phyloP scores from a whole-genome alignment of 768 basidiomycete genomes.

The Boletus vermiculosoides region DNA sequence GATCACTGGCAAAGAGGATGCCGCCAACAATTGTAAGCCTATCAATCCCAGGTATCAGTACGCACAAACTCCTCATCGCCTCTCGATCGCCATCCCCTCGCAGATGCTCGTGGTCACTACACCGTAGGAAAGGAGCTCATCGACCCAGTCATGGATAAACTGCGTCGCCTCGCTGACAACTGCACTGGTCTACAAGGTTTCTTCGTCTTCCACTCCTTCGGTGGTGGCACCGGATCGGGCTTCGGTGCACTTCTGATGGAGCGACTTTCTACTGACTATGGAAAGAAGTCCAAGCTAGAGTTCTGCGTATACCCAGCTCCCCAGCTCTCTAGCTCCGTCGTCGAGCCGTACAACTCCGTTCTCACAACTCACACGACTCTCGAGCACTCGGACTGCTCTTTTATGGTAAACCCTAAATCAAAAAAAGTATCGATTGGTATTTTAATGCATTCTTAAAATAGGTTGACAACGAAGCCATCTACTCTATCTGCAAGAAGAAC shows the following conservation, averaged over 20 bases:
- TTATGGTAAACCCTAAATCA: slow-evolving; percentile 66
- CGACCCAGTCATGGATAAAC: slow-evolving; percentile 94
- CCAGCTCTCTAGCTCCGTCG: slow-evolving; percentile 91
- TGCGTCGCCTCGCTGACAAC: slow-evolving; percentile 96
- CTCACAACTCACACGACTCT: slow-evolving; percentile 98
- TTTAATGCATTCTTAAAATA: slow-evolving; percentile 29
- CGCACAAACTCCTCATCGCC: slow-evolving; percentile 9
- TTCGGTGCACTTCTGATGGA: slow-evolving; percentile 98
- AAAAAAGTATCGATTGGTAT: not conserved
- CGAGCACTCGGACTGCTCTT: slow-evolving; percentile 99
- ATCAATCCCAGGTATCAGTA: not conserved
- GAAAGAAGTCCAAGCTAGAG: slow-evolving; percentile 99
- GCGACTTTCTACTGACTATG: slow-evolving; percentile 96
- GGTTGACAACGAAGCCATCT: slow-evolving; percentile 99
- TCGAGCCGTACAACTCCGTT: slow-evolving; percentile 98
- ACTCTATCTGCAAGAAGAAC: slow-evolving; percentile 98
- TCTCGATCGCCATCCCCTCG: slow-evolving; percentile 5
- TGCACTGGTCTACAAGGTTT: slow-evolving; percentile 98
- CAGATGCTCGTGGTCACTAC: slow-evolving; percentile 98
- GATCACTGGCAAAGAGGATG: slow-evolving; percentile 97
- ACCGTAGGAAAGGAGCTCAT: slow-evolving; percentile 99
- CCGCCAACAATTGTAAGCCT: slow-evolving; percentile 95
- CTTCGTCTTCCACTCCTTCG: slow-evolving; percentile 99
- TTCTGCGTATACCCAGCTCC: slow-evolving; percentile 98
- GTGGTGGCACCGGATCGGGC: slow-evolving; percentile 98